Percentiles rank a stretch among this genome's conserved stretches.
Evolutionary conservation across 2,329 filamentous ascomycete species (phyloP).

Genomic region (Nannizziopsis barbatae): DNA sequence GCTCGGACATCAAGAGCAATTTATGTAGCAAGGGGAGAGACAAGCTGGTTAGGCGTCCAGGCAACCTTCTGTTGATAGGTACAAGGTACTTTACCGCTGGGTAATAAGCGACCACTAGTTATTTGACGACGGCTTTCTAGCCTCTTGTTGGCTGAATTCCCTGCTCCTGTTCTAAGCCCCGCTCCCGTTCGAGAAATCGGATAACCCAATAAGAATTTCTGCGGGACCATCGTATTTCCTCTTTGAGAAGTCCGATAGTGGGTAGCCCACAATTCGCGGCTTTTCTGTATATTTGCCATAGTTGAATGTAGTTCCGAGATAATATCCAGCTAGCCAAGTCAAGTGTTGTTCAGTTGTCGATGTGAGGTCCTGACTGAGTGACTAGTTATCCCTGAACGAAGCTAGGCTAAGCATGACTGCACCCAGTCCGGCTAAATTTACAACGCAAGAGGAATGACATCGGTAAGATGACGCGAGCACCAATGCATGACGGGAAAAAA

Average conservation of each 20-base stretch:
- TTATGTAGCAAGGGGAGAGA: slow-evolving; percentile 11
- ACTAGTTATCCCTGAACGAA: slow-evolving; percentile 5
- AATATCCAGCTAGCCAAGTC: background rate
- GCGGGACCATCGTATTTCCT: background rate
- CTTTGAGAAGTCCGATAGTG: too few species aligned
- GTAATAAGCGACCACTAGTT: slow-evolving; percentile 5
- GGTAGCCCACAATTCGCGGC: background rate
- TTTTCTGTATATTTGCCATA: background rate
- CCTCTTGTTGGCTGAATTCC: slow-evolving; percentile 9
- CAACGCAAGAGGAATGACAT: background rate
- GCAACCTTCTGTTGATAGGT: slow-evolving; percentile 6
- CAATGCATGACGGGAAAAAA: background rate
- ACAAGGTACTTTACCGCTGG: slow-evolving; percentile 7
- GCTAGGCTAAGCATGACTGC: slow-evolving; percentile 2
- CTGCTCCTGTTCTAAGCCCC: slow-evolving; percentile 8
- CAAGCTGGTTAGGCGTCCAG: slow-evolving; percentile 10
- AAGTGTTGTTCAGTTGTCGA: background rate
- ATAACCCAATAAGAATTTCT: slow-evolving; percentile 9
- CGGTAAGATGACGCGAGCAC: background rate
- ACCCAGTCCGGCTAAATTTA: slow-evolving; percentile 4
- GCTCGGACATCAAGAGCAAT: slow-evolving; percentile 6
- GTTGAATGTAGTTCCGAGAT: background rate
- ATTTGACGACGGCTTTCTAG: slow-evolving; percentile 2
- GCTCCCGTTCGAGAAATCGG: background rate
- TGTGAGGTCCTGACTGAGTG: slow-evolving; percentile 1